A percentile compares a stretch with the other conserved stretches of the same genome.
phyloP scores from a whole-genome alignment of 2,329 filamentous ascomycete species.

The Botryotinia calthae region DNA sequence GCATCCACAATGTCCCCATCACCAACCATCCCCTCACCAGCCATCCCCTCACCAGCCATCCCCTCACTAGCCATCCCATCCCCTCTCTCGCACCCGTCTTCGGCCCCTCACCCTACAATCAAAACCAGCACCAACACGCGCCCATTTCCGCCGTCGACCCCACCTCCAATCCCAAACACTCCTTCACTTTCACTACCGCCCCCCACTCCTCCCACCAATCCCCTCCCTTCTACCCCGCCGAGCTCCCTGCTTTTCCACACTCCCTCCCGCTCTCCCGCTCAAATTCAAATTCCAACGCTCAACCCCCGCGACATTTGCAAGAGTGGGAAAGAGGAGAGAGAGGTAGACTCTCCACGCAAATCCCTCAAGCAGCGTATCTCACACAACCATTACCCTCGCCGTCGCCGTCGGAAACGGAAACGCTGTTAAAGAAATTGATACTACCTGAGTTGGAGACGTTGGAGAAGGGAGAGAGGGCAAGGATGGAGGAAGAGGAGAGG shows the following conservation, averaged over 20 bases:
- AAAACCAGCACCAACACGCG: background rate
- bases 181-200: slow-evolving; percentile 19
- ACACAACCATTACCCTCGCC: background rate
- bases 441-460: slow-evolving; percentile 17
- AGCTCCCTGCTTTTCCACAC: background rate
- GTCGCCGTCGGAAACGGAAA: slow-evolving; percentile 15
- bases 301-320: background rate
- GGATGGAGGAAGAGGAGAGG: slow-evolving; percentile 15
- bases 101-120: background rate
- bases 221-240: background rate
- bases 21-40: background rate
- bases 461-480: slow-evolving; percentile 10
- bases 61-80: background rate
- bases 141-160: slow-evolving; percentile 11
- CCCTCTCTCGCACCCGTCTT: background rate
- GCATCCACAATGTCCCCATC: no score
- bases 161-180: slow-evolving; percentile 18
- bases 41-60: background rate
- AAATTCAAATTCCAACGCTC: background rate
- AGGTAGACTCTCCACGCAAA: background rate
- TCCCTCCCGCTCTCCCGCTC: slow-evolving; percentile 2
- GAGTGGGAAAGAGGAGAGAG: background rate
- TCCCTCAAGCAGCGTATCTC: slow-evolving; percentile 1
- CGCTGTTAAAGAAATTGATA: slow-evolving; percentile 14
- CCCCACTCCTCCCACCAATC: slow-evolving; percentile 2